phyloP scores from a whole-genome alignment of 225 moss, liverwort and hornwort species.

The Antitrichia curtipendula region DNA sequence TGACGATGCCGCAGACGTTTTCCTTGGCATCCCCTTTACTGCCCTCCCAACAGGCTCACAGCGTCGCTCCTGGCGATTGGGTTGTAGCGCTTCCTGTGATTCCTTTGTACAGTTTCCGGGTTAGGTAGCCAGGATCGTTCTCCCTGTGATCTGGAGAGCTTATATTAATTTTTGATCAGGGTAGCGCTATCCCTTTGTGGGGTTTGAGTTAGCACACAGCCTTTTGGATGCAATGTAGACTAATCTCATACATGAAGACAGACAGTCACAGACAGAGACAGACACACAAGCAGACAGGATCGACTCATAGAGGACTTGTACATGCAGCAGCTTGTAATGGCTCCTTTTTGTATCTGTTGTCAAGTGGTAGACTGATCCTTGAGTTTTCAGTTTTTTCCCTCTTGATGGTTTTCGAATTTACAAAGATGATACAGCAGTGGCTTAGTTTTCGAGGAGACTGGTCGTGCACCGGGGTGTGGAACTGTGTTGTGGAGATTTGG shows the following conservation, averaged over 20 bases:
- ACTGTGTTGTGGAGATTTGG: background rate
- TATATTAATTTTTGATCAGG: constrained; percentile 3
- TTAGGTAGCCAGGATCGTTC: background rate
- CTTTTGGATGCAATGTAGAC: background rate
- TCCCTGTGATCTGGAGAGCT: background rate
- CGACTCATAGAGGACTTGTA: background rate
- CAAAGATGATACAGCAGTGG: background rate
- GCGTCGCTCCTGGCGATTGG: background rate
- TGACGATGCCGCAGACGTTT: background rate
- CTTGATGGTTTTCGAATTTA: background rate
- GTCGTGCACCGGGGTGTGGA: background rate
- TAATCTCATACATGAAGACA: background rate
- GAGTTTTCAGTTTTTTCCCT: background rate
- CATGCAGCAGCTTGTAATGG: constrained; percentile 3
- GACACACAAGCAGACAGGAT: background rate
- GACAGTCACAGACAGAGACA: background rate
- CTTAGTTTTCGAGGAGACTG: background rate
- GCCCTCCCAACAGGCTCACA: background rate
- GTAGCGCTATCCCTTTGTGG: constrained; percentile 5
- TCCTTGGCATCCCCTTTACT: no score
- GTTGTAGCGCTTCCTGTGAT: background rate
- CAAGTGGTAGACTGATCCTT: background rate
- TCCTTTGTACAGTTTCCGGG: constrained; percentile 20
- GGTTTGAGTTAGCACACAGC: background rate
- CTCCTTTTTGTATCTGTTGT: background rate